Conservation (phyloP, 2,329 filamentous ascomycete species). For the Magnaporthiopsis rhizophila region DNA sequence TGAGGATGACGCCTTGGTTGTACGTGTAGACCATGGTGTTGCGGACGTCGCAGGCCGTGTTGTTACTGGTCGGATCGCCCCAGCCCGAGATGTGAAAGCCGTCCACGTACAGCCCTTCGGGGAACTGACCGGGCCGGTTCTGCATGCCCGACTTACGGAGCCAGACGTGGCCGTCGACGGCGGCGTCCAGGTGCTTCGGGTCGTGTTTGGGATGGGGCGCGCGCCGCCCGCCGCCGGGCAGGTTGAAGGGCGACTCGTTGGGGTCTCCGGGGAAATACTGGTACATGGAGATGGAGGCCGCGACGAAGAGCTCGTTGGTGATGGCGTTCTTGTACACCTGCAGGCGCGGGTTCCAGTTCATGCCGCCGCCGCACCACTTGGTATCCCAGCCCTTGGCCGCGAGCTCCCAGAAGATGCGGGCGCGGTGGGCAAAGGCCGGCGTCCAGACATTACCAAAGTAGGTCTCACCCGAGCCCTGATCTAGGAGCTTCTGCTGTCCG, state of each 20-base stretch:
- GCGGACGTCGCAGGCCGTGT: conserved; percentile 67
- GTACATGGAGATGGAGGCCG: conserved; percentile 84
- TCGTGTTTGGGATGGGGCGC: conserved; percentile 35
- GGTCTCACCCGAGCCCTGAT: conserved; percentile 21
- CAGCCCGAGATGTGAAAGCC: conserved; percentile 78
- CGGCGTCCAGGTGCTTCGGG: conserved; percentile 61
- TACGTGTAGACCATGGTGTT: conserved; percentile 93
- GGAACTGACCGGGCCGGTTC: conserved; percentile 37
- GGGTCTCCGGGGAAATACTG: conserved; percentile 76
- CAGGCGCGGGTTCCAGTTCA: conserved; percentile 80
- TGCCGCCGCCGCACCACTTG: conserved; percentile 73
- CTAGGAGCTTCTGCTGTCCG: conserved; percentile 24
- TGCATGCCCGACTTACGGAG: conserved; percentile 73
- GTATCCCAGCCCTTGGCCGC: conserved; percentile 75
- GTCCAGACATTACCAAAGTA: conserved; percentile 77
- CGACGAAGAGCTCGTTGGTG: conserved; percentile 84
- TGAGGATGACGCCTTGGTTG: conserved; percentile 87
- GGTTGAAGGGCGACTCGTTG: conserved; percentile 60
- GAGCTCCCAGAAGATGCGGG: conserved; percentile 78
- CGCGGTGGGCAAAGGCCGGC: conserved; percentile 71
- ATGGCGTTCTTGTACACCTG: conserved; percentile 92
- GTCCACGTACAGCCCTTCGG: conserved; percentile 65
- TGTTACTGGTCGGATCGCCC: conserved; percentile 50
- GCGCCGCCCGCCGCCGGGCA: conserved; percentile 12
- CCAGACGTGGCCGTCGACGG: conserved; percentile 75